Evolutionary conservation across 148 eudicot genomes (phyloP).

Genomic region (Suaeda aralocaspica): DNA sequence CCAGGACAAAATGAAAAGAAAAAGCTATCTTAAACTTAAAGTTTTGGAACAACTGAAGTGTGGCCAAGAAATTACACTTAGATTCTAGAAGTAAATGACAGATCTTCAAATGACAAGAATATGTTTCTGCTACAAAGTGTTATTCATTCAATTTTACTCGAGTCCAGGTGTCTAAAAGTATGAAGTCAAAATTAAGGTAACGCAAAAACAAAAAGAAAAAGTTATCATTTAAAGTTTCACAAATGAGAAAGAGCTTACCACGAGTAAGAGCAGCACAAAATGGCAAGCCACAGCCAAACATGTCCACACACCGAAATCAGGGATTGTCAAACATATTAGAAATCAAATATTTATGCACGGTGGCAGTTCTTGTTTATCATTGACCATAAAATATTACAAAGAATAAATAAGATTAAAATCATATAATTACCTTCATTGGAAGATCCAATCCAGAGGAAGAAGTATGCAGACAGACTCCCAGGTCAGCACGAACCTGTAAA

Average conservation of each 20-base stretch:
- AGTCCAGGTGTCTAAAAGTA: background rate
- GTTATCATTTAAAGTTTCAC: no score
- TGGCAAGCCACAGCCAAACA: slow-evolving; percentile 99
- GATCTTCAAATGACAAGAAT: background rate
- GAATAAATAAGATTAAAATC: background rate
- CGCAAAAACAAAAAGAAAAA: background rate
- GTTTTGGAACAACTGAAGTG: no score
- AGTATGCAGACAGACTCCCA: slow-evolving; percentile 95
- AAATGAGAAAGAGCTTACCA: slow-evolving; percentile 67
- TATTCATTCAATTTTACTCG: background rate
- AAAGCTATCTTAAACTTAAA: no score
- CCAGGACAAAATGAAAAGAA: no score
- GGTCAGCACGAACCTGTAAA: slow-evolving; percentile 89
- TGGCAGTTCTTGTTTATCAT: background rate
- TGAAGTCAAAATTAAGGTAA: background rate
- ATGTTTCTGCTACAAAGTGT: background rate
- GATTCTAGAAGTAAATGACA: background rate
- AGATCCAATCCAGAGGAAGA: slow-evolving; percentile 98
- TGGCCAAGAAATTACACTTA: no score
- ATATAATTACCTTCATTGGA: slow-evolving; percentile 80
- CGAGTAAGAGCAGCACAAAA: slow-evolving; percentile 97
- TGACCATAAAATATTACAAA: background rate
- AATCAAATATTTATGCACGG: background rate
- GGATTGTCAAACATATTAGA: slow-evolving; percentile 3
- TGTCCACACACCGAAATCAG: slow-evolving; percentile 75